Percentiles rank a stretch among this genome's conserved stretches.
phyloP scores from a whole-genome alignment of 2,329 filamentous ascomycete genomes.

The Huntiella moniliformis region DNA sequence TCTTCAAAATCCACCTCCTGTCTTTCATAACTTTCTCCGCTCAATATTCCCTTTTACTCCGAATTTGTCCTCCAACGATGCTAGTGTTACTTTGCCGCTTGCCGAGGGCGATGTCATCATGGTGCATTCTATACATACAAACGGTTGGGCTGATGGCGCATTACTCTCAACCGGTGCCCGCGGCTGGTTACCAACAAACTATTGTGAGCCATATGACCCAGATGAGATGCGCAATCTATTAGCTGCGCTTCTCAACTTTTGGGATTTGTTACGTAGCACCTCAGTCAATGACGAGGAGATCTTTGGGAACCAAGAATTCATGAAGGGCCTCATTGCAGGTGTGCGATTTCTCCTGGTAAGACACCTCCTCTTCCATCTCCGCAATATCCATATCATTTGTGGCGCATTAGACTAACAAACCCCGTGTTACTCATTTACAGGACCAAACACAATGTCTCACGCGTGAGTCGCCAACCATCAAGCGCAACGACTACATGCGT shows the following conservation, averaged over 20 bases:
- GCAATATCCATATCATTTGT: too few relatives aligned
- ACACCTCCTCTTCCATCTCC: constrained; percentile 13
- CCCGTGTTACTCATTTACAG: constrained; percentile 24
- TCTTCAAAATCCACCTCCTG: constrained; percentile 28
- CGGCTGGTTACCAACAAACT: constrained; percentile 95
- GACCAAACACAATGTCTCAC: constrained; percentile 79
- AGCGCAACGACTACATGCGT: constrained; percentile 56
- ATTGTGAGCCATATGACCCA: constrained; percentile 88
- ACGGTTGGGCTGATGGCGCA: constrained; percentile 96
- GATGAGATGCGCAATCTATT: constrained; percentile 70
- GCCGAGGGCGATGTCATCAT: constrained; percentile 83
- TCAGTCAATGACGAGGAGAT: constrained; percentile 56
- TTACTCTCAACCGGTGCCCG: constrained; percentile 67
- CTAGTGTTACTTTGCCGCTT: constrained; percentile 73
- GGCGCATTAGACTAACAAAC: neutral
- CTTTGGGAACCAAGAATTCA: constrained; percentile 82
- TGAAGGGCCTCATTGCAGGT: constrained; percentile 82
- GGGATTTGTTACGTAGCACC: constrained; percentile 71
- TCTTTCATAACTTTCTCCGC: constrained; percentile 87
- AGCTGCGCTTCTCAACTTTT: constrained; percentile 74
- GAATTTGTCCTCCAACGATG: constrained; percentile 54
- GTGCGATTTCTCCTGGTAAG: constrained; percentile 76
- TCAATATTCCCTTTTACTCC: constrained; percentile 89
- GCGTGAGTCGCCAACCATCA: constrained; percentile 57
- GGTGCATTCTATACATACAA: constrained; percentile 91